Evolutionary conservation across 2,329 filamentous ascomycete species (phyloP).

Genomic region (Chaetomiaceae sp.): DNA sequence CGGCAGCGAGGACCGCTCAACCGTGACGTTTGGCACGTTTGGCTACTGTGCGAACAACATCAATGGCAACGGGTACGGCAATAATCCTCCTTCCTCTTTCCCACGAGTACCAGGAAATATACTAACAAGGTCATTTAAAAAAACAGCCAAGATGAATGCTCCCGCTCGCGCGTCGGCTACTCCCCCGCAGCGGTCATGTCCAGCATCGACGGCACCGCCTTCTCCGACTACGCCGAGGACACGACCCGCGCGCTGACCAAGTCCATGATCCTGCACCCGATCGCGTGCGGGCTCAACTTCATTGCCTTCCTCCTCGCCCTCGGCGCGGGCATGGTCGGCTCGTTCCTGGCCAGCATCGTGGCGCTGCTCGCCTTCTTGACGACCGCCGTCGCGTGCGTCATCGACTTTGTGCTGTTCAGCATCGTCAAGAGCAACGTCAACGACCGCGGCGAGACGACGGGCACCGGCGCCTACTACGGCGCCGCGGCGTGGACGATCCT

Average conservation of each 20-base stretch:
- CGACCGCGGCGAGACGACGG: slow-evolving; percentile 31
- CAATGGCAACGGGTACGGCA: slow-evolving; percentile 7
- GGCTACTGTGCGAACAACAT: slow-evolving; percentile 48
- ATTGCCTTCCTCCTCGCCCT: slow-evolving; percentile 54
- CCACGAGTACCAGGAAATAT: too few relatives aligned
- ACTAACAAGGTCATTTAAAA: not conserved
- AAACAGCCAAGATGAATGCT: slow-evolving; percentile 50
- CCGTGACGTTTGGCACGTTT: slow-evolving; percentile 47
- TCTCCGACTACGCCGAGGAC: slow-evolving; percentile 40
- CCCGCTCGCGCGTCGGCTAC: slow-evolving; percentile 50
- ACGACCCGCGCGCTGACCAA: slow-evolving; percentile 49
- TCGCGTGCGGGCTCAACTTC: slow-evolving; percentile 55
- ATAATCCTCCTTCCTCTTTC: too few relatives aligned
- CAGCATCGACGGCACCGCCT: slow-evolving; percentile 35
- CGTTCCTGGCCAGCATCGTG: slow-evolving; percentile 47
- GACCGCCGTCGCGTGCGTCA: slow-evolving; percentile 45
- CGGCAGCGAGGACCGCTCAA: slow-evolving; percentile 25
- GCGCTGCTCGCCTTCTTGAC: slow-evolving; percentile 47
- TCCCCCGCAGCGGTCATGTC: slow-evolving; percentile 45
- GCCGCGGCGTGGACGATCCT: slow-evolving; percentile 57
- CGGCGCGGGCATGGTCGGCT: slow-evolving; percentile 48
- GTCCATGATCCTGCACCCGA: slow-evolving; percentile 59
- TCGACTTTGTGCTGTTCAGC: slow-evolving; percentile 55
- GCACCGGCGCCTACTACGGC: slow-evolving; percentile 46
- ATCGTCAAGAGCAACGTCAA: slow-evolving; percentile 53